A percentile compares a stretch with the other conserved stretches of the same genome.
These are phyloP conservation scores for Bombardia bombarda DNA, from an alignment of 495 filamentous ascomycete species.

Conservation along the genomic window DNA sequence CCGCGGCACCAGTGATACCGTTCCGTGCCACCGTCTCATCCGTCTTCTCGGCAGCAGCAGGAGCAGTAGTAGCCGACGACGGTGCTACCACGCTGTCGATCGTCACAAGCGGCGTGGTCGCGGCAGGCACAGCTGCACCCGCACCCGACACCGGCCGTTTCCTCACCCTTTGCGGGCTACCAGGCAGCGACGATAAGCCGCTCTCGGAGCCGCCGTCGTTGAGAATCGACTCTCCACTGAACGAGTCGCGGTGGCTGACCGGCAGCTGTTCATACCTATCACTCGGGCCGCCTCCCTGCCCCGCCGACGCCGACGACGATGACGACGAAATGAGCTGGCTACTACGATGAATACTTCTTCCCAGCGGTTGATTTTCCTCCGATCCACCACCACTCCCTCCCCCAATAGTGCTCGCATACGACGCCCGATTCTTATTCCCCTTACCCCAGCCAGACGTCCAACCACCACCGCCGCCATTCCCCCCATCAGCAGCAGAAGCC, in stretches of 20 bases:
- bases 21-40: no score
- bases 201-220: constrained; percentile 28
- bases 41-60: no score
- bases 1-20: no score
- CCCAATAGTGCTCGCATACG: constrained; percentile 17
- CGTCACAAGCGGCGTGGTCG: no score
- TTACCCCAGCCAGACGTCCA: constrained; percentile 32
- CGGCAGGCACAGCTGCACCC: no score
- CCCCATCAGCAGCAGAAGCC: not conserved
- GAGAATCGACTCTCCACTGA: constrained; percentile 29
- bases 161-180: no score
- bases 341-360: no score
- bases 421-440: constrained; percentile 27
- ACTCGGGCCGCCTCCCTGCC: no score
- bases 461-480: constrained; percentile 14
- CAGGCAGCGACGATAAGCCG: constrained; percentile 17
- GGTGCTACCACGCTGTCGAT: no score
- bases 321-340: not conserved
- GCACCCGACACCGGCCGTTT: no score
- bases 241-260: constrained; percentile 28
- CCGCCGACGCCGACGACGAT: constrained; percentile 6
- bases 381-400: constrained; percentile 14
- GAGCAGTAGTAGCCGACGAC: no score
- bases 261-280: constrained; percentile 16
- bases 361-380: constrained; percentile 1